A percentile compares a stretch with the other conserved stretches of the same genome.
These are phyloP conservation scores for Verticillium isaacii DNA, from an alignment of 2,329 filamentous ascomycete species.

Conservation along the genomic window DNA sequence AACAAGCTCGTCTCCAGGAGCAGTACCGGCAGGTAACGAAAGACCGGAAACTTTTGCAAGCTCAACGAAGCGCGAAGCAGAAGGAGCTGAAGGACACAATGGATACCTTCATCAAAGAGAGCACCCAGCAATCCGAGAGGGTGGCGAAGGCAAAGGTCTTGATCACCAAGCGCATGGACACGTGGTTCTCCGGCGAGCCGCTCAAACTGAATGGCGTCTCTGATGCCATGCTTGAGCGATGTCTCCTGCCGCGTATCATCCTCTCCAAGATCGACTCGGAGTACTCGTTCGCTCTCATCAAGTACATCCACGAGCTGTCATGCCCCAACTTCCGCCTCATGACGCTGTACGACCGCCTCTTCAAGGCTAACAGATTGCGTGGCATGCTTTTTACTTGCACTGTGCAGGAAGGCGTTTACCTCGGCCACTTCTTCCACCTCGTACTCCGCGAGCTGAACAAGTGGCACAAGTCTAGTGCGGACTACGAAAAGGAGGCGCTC, in stretches of 20 bases:
- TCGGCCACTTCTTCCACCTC: conserved; percentile 87
- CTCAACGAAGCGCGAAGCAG: conserved; percentile 65
- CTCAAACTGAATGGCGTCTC: conserved; percentile 64
- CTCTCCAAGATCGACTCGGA: conserved; percentile 84
- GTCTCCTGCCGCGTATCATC: conserved; percentile 81
- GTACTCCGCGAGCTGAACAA: conserved; percentile 71
- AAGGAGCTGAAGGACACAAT: conserved; percentile 65
- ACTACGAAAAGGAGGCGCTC: conserved; percentile 80
- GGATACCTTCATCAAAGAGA: conserved; percentile 67
- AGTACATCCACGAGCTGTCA: conserved; percentile 78
- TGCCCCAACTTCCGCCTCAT: conserved; percentile 84
- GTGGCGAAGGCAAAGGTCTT: conserved; percentile 64
- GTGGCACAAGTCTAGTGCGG: conserved; percentile 61
- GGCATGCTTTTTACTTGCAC: conserved; percentile 86
- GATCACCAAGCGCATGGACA: conserved; percentile 68
- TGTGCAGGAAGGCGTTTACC: conserved; percentile 82
- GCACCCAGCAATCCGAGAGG: conserved; percentile 62
- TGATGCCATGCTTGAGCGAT: conserved; percentile 79
- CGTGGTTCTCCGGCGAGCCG: conserved; percentile 68
- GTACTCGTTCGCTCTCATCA: conserved; percentile 81
- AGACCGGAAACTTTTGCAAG: conserved; percentile 69
- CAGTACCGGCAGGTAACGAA: conserved; percentile 63
- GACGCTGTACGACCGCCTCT: conserved; percentile 77
- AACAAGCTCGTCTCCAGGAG: conserved; percentile 64
- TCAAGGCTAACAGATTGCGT: conserved; percentile 75